These are phyloP conservation scores for Pisolithus sp. DNA, from an alignment of 768 basidiomycete genomes.

Conservation along the genomic window DNA sequence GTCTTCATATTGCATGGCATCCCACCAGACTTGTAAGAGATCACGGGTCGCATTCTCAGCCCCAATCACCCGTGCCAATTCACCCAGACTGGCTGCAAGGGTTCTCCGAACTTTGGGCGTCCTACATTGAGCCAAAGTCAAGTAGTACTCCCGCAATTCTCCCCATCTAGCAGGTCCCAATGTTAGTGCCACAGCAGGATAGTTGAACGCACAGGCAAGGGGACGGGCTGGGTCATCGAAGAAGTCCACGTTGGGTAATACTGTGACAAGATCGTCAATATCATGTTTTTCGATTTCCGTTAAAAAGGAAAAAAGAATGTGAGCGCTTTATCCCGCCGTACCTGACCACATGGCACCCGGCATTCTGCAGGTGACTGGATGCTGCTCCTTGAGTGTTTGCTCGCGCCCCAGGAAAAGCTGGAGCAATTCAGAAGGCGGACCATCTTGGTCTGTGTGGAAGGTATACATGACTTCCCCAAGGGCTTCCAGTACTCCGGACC, in stretches of 20 bases:
- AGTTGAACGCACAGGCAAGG: constrained; percentile 82
- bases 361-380: constrained; percentile 16
- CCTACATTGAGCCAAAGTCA: constrained; percentile 53
- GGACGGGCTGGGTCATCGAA: constrained; percentile 65
- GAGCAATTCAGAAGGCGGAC: constrained; percentile 71
- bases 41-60: constrained; percentile 59
- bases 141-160: constrained; percentile 64
- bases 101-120: constrained; percentile 65
- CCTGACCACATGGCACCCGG: constrained; percentile 15
- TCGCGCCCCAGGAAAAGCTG: constrained; percentile 67
- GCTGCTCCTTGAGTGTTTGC: constrained; percentile 38
- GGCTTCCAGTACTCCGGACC: constrained; percentile 75
- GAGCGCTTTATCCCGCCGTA: neutral
- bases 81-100: constrained; percentile 83
- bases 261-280: constrained; percentile 13
- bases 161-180: constrained; percentile 72
- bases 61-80: constrained; percentile 82
- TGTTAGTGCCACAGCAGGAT: constrained; percentile 83
- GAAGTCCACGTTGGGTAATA: constrained; percentile 34
- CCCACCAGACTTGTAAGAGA: constrained; percentile 68
- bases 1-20: constrained; percentile 45
- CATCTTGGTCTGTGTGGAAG: constrained; percentile 55
- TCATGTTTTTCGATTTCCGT: neutral
- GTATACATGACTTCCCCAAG: constrained; percentile 86
- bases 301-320: neutral